A percentile compares a stretch with the other conserved stretches of the same genome.
Evolutionary conservation across 1,284 basidiomycete species (phyloP).

Genomic region (Trichosporon ovoides): DNA sequence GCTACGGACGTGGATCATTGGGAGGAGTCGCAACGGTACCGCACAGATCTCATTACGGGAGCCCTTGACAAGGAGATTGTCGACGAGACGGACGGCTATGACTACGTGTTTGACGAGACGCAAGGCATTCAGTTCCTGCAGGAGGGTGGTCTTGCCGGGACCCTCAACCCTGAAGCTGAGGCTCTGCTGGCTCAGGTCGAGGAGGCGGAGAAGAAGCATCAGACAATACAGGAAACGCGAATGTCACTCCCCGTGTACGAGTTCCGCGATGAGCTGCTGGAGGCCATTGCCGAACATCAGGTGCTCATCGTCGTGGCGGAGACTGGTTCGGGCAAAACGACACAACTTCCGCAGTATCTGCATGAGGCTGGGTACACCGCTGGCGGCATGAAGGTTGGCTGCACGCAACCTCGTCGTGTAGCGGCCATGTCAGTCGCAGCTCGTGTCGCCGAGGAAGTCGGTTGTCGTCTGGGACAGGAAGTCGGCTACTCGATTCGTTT

Average conservation of each 20-base stretch:
- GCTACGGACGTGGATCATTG: conserved; percentile 94
- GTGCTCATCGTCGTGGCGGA: conserved; percentile 88
- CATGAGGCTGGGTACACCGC: conserved; percentile 94
- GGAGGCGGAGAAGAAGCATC: conserved; percentile 83
- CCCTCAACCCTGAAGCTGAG: conserved; percentile 78
- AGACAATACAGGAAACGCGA: conserved; percentile 79
- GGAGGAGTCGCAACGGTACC: conserved; percentile 86
- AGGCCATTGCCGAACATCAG: conserved; percentile 85
- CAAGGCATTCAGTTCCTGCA: conserved; percentile 95
- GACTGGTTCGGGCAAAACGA: conserved; percentile 96
- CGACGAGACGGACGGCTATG: conserved; percentile 68
- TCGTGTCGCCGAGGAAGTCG: conserved; percentile 98
- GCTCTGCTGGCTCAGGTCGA: conserved; percentile 82
- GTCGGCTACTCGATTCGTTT: conserved; percentile 99
- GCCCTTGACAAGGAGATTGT: conserved; percentile 79
- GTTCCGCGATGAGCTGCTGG: conserved; percentile 78
- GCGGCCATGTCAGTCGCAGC: conserved; percentile 99
- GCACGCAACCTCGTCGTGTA: conserved; percentile 96
- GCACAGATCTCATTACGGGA: conserved; percentile 81
- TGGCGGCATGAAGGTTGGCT: conserved; percentile 84
- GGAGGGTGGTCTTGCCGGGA: conserved; percentile 69
- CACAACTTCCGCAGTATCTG: conserved; percentile 95
- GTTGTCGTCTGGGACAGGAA: conserved; percentile 89
- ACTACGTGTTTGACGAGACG: conserved; percentile 96
- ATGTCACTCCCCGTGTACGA: conserved; percentile 85